Evolutionary conservation across 257 asterid genomes (phyloP).

Genomic region (Leptodermis oblonga): DNA sequence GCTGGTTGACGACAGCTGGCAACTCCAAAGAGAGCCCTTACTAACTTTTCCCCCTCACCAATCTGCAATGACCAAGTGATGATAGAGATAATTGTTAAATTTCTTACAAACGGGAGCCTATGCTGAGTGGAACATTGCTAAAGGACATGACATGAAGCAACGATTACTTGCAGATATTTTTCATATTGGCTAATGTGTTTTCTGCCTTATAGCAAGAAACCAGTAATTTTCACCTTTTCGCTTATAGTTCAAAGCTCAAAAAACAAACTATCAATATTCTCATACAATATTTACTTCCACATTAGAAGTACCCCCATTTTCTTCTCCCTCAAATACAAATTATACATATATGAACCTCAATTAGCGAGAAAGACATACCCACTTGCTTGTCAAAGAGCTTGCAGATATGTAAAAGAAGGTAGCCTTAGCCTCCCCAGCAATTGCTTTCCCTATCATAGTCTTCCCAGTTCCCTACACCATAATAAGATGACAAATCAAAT

Average conservation of each 20-base stretch:
- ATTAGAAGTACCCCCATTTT: not conserved
- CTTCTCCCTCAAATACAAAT: not conserved
- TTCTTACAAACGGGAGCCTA: not conserved
- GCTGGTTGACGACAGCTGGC: conserved; percentile 99
- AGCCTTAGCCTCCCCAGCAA: conserved; percentile 99
- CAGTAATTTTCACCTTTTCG: not conserved
- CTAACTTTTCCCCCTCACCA: conserved; percentile 99
- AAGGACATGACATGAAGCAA: not conserved
- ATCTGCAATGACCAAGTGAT: conserved; percentile 51
- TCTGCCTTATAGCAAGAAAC: not conserved
- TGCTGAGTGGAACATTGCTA: not conserved
- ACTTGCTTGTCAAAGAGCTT: conserved; percentile 97
- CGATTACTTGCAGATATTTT: not conserved
- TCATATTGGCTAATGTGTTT: not conserved
- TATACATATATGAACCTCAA: not conserved
- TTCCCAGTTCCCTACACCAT: conserved; percentile 90
- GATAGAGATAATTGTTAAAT: not conserved
- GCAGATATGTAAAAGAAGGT: conserved; percentile 98
- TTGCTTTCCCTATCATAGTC: conserved; percentile 99
- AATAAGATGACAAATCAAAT: conserved; percentile 25
- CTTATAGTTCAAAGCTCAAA: not conserved
- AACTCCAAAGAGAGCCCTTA: conserved; percentile 97
- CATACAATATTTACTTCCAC: not conserved
- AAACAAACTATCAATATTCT: not conserved
- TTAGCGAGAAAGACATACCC: conserved; percentile 49